Evolutionary conservation across 2,329 filamentous ascomycete species (phyloP), one percentile per base, ranked within the genome.

Genomic region (Coniella vitis): DNA sequence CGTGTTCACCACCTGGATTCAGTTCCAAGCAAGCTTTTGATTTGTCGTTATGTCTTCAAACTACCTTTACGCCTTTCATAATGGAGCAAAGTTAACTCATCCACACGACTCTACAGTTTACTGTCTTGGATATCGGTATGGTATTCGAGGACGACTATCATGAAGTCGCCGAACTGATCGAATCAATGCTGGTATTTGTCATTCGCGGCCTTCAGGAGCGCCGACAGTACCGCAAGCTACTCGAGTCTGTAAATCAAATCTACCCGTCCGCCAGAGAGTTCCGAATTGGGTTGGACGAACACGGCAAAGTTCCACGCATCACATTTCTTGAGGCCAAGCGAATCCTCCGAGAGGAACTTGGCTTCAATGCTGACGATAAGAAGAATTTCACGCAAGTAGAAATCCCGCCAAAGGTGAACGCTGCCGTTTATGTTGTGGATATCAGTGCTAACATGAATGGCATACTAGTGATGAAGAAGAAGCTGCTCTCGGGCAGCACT

Each of bases 401-500:
- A 13, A 2, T 16, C 8, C 37, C 8, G 12, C 8, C 9, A n/a
- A 10, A 13, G 10, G 17, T 38, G 10, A 38, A 9, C 37, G 37
- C 37, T 10, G 37, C 37, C 10, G 12, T 16, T 16, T 16, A 38
- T 16, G 9, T n/a, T 51, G 85, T 89, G 60, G 86, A 90, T 58
- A 79, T 89, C 70, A 77, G 70, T 61, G 90, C 86, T 0, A 81
- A 85, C 0, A 82, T 89, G 61, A 86, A 90, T 65, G 88, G 87
- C 67, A 90, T 45, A 81, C 79, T n/a, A n/a, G 76, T 95, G 41
- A 80, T 95, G 55, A 83, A 86, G 44, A 76, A 86, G 58, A 95
- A 94, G 31, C 31, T 32, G 31, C 31, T 14, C 31, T 32, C 31
- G 31, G 31, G 9, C 31, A 32, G 3, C 31, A 32, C 31, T 32